Evolutionary conservation across 2,329 filamentous ascomycete genomes (phyloP), one percentile per base, ranked within the genome.

Genomic region (Diaporthe humulicola): DNA sequence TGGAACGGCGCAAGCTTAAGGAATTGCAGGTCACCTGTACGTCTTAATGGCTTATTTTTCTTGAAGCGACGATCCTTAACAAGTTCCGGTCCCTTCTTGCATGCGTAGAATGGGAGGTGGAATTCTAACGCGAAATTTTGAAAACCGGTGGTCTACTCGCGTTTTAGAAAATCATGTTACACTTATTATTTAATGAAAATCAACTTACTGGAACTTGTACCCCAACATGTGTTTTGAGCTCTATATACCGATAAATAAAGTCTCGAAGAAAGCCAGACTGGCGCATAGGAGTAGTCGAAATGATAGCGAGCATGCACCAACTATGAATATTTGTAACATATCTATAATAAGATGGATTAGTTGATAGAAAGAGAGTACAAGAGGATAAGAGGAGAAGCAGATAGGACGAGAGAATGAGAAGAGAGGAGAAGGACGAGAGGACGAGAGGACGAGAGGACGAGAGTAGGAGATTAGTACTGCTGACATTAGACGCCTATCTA

Each of bases 221-320:
- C 7, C 58, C 58, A 12, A 64, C 58, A 12, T 64, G 58, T 19
- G 58, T 22, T 30, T 64, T 64, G 38, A 64, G 25, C 38, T 64
- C 58, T 64, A 64, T 30, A 17, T 64, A 30, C n/a, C 58, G 25
- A 30, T 64, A 64, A 45, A 64, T 22, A 30, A 64, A 64, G 12
- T 64, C 58, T 17, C 58, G 58, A 0, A 64, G 58, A 9, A 64
- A 64, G 2, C 9, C 58, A 22, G 58, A 8, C 9, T 64, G 58
- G 6, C 22, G 17, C 1, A 40, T 64, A 5, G 58, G 58, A 1
- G 38, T 25, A 14, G 58, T 64, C 12, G 58, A 45, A 4, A 61
- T 61, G 9, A 61, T 45, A 30, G 58, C 58, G 22, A 61, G 58
- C 58, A 61, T 61, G 22, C 58, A 61, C 58, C 58, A 61, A 8